These are phyloP conservation scores for Flaveria trinervia DNA, from an alignment of 129 eudicot species.

Conservation along the genomic window DNA sequence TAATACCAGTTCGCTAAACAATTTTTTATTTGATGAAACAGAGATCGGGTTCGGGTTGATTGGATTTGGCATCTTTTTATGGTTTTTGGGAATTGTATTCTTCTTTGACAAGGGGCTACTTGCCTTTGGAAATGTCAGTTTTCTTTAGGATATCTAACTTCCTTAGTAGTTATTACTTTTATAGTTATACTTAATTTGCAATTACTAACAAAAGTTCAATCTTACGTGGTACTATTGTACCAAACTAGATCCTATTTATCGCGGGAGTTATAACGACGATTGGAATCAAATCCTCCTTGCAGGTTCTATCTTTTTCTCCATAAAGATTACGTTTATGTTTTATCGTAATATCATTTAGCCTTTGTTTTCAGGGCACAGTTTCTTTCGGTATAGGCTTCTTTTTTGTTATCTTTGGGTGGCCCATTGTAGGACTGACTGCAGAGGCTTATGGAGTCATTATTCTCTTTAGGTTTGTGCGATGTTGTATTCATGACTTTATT, in stretches of 20 bases:
- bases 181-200: background rate
- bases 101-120: constrained; percentile 78
- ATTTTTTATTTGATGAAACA: constrained; percentile 36
- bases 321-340: background rate
- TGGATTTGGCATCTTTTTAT: constrained; percentile 78
- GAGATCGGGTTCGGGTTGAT: constrained; percentile 82
- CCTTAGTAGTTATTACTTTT: background rate
- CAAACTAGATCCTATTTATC: constrained; percentile 55
- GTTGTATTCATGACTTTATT: background rate
- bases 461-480: constrained; percentile 55
- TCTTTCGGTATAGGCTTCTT: constrained; percentile 59
- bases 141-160: background rate
- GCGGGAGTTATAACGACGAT: constrained; percentile 57
- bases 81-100: constrained; percentile 64
- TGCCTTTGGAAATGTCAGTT: constrained; percentile 77
- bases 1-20: background rate
- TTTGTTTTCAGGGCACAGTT: constrained; percentile 47
- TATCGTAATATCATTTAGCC: background rate
- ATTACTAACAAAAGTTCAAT: constrained; percentile 22
- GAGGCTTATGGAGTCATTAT: constrained; percentile 59
- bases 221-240: constrained; percentile 5
- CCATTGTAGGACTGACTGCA: constrained; percentile 53
- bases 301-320: constrained; percentile 32
- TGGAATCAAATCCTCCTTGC: constrained; percentile 29
- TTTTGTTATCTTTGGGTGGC: constrained; percentile 69